phyloP scores from a whole-genome alignment of 768 basidiomycete genomes.

The Tulasnella sp. region DNA sequence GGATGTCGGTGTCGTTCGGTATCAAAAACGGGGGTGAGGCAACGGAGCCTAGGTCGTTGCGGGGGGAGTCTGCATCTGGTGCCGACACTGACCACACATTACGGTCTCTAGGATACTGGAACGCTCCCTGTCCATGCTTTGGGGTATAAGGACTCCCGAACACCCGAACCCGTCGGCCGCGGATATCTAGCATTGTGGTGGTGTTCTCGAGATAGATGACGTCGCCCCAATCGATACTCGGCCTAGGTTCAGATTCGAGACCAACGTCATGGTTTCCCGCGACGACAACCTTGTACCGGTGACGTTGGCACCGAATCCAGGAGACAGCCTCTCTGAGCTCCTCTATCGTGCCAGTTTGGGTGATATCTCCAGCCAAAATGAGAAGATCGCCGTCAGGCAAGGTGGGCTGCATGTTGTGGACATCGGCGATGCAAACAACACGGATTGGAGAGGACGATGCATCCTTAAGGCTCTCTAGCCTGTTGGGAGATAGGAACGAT shows the following conservation, averaged over 20 bases:
- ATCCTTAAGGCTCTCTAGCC: no score
- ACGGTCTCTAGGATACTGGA: constrained; percentile 28
- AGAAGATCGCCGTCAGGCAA: constrained; percentile 12
- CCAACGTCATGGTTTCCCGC: constrained; percentile 35
- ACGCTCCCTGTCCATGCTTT: constrained; percentile 27
- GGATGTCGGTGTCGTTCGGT: constrained; percentile 32
- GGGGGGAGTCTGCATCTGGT: constrained; percentile 5
- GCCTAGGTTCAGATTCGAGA: constrained; percentile 19
- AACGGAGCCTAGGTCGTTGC: constrained; percentile 27
- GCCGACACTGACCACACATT: not conserved
- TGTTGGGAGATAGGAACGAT: no score
- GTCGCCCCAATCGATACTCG: constrained; percentile 16
- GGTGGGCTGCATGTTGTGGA: not conserved
- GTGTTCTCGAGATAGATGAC: constrained; percentile 32
- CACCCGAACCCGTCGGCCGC: constrained; percentile 26
- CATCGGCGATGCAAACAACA: constrained; percentile 9
- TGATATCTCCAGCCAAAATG: constrained; percentile 14
- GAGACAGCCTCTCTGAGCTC: constrained; percentile 6
- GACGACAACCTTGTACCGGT: constrained; percentile 33
- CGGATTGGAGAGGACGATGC: no score
- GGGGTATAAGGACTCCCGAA: constrained; percentile 35
- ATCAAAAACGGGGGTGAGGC: no score
- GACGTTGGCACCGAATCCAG: constrained; percentile 23
- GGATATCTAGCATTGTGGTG: constrained; percentile 24
- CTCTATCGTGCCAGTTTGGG: constrained; percentile 6